A percentile compares a stretch with the other conserved stretches of the same genome.
Conservation (phyloP, 176 grass and related monocot species). For the Bromus sterilis region DNA sequence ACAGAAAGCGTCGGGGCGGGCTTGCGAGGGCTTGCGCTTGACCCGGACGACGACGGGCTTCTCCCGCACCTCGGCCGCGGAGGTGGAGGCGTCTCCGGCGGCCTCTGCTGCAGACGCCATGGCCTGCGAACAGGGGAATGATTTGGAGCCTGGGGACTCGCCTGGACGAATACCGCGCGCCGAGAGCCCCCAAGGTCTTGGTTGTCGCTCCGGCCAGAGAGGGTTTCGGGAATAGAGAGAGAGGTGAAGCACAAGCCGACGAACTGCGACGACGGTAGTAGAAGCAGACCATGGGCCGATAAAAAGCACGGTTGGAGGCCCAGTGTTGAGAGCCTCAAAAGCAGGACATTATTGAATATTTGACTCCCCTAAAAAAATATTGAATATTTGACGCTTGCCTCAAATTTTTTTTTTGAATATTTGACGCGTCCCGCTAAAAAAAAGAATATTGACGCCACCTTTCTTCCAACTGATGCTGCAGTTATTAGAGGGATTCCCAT, state of each 20-base stretch:
- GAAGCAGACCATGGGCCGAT: not conserved
- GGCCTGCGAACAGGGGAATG: not conserved
- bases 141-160: not conserved
- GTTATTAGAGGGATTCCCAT: too few relatives aligned
- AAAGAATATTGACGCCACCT: too few relatives aligned
- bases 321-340: too few relatives aligned
- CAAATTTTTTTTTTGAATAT: too few relatives aligned
- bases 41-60: conserved; percentile 73
- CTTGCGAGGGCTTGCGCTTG: conserved; percentile 73
- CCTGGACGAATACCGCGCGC: not conserved
- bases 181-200: not conserved
- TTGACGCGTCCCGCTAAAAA: too few relatives aligned
- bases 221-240: not conserved
- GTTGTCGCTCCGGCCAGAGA: not conserved
- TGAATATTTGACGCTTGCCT: too few relatives aligned
- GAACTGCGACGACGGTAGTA: not conserved
- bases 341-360: too few relatives aligned
- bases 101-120: conserved; percentile 5
- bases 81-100: not conserved
- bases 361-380: too few relatives aligned
- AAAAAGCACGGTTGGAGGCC: not conserved
- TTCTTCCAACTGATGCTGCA: too few relatives aligned
- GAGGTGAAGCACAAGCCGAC: conserved; percentile 1
- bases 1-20: conserved; percentile 67
- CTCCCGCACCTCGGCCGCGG: not conserved